These are phyloP conservation scores for Chaetothyriales sp. DNA, from an alignment of 2,329 filamentous ascomycete genomes.

Conservation along the genomic window DNA sequence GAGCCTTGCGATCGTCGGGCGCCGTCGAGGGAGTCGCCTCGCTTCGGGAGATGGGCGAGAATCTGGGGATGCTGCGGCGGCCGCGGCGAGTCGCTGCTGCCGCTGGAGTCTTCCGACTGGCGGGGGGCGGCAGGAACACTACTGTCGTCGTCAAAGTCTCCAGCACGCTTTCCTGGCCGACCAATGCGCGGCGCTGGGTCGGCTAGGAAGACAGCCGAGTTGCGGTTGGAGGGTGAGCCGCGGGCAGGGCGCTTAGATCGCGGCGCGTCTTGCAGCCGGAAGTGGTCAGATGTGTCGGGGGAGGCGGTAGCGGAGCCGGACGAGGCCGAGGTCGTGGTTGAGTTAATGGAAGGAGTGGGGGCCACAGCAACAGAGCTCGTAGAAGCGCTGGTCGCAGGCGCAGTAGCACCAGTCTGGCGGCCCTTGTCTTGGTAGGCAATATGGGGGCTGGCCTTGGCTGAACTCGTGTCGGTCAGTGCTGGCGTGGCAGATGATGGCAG, in stretches of 20 bases:
- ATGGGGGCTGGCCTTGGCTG: constrained; percentile 48
- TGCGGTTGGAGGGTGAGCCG: background rate
- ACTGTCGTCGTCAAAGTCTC: constrained; percentile 11
- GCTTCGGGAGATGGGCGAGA: constrained; percentile 32
- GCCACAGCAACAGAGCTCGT: background rate
- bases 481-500: constrained; percentile 24
- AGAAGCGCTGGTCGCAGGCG: background rate
- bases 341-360: background rate
- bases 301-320: background rate
- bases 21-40: constrained; percentile 45
- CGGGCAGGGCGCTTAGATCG: constrained; percentile 52
- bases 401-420: constrained; percentile 25
- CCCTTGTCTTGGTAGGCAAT: constrained; percentile 83
- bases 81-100: constrained; percentile 26
- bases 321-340: background rate
- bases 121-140: constrained; percentile 27
- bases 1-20: constrained; percentile 20
- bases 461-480: background rate
- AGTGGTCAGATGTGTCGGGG: constrained; percentile 7
- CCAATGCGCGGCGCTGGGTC: too few species aligned
- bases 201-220: constrained; percentile 4
- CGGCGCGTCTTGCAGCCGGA: background rate
- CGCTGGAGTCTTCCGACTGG: constrained; percentile 44
- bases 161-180: too few species aligned
- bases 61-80: constrained; percentile 21